phyloP scores from a whole-genome alignment of 2,329 filamentous ascomycete genomes.

The Plenodomus biglobosus region DNA sequence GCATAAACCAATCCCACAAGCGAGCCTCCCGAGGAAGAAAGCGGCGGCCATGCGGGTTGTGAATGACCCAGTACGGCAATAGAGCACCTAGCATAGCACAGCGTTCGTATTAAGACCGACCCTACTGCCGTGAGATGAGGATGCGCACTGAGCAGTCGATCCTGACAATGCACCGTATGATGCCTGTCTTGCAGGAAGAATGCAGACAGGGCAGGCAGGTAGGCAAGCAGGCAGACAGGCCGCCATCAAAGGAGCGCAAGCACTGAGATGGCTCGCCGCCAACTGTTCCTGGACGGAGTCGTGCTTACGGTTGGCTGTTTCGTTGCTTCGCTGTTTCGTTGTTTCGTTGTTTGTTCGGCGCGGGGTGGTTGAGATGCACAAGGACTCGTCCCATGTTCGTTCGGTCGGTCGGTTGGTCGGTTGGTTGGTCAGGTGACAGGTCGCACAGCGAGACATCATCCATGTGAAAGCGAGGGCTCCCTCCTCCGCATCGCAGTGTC shows the following conservation, averaged over 20 bases:
- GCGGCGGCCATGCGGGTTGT: neutral
- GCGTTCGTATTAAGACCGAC: neutral
- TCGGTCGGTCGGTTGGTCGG: slow-evolving; percentile 1
- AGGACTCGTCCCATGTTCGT: neutral
- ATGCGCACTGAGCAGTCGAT: neutral
- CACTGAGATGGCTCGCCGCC: neutral
- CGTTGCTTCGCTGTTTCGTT: neutral
- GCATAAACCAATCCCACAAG: neutral
- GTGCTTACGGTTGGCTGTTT: neutral
- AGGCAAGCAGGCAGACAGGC: too few relatives aligned
- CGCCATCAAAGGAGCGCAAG: neutral
- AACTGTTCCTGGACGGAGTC: neutral
- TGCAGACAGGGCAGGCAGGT: neutral
- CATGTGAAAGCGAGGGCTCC: too few relatives aligned
- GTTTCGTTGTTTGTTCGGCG: too few relatives aligned
- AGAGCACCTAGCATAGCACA: neutral
- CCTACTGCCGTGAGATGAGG: neutral
- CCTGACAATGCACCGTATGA: neutral
- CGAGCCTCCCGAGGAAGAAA: neutral
- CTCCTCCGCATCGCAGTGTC: too few relatives aligned
- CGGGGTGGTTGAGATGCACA: neutral
- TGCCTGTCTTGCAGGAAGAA: neutral
- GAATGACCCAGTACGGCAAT: neutral
- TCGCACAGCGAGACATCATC: too few relatives aligned
- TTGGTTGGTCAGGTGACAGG: too few relatives aligned